Percentiles rank a stretch among this genome's conserved stretches.
These are phyloP conservation scores for Stemphylium beticola DNA, from an alignment of 2,329 filamentous ascomycete genomes.

Conservation along the genomic window DNA sequence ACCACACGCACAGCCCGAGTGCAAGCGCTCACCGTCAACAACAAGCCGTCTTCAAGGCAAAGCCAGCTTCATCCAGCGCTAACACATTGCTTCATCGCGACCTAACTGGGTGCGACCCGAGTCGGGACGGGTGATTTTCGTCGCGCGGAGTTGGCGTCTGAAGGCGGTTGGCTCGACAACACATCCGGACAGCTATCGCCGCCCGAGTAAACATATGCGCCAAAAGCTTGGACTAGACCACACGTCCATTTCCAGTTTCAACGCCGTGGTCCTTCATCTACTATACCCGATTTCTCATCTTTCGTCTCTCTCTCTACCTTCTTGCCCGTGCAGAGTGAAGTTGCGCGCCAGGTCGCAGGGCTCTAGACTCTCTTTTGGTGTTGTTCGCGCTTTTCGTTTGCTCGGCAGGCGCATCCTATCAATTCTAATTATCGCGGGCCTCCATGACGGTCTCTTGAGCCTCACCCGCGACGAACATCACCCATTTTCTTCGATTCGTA, in stretches of 20 bases:
- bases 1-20: too few species aligned
- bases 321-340: slow-evolving; percentile 30
- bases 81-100: background rate
- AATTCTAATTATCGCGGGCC: slow-evolving; percentile 31
- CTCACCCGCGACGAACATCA: slow-evolving; percentile 21
- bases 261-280: slow-evolving; percentile 31
- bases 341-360: slow-evolving; percentile 29
- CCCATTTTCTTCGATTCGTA: slow-evolving; percentile 23
- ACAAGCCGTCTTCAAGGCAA: background rate
- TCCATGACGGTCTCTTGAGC: slow-evolving; percentile 36
- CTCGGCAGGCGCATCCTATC: slow-evolving; percentile 36
- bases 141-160: slow-evolving; percentile 13
- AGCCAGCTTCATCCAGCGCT: background rate
- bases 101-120: too few species aligned
- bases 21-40: too few species aligned
- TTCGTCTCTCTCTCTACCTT: slow-evolving; percentile 36
- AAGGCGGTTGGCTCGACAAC: slow-evolving; percentile 17
- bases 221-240: slow-evolving; percentile 18
- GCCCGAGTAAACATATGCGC: slow-evolving; percentile 17
- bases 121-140: slow-evolving; percentile 11
- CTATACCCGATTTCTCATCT: slow-evolving; percentile 33
- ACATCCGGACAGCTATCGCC: slow-evolving; percentile 5
- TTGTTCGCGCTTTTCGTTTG: slow-evolving; percentile 20
- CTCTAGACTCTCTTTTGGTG: slow-evolving; percentile 22
- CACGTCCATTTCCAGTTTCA: slow-evolving; percentile 33